phyloP scores from a whole-genome alignment of 75 land plant genomes.

The Selaginella moellendorffii region DNA sequence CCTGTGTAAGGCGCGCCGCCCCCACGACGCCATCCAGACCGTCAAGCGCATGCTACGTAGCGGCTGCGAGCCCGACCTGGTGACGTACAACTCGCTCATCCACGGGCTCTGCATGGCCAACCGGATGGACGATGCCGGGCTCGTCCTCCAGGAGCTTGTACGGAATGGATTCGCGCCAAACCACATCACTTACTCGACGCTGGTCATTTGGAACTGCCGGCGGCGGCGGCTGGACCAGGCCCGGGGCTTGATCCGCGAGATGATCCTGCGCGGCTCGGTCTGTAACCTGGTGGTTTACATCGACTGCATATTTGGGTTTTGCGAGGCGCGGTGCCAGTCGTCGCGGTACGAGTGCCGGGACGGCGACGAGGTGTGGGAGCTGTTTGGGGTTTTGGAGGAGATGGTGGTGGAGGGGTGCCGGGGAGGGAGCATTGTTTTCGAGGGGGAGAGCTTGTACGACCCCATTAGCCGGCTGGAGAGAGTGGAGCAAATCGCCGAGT shows the following conservation, averaged over 20 bases:
- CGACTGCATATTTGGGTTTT: background rate
- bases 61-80: background rate
- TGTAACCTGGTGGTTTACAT: background rate
- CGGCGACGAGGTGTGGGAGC: background rate
- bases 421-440: background rate
- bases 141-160: background rate
- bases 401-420: background rate
- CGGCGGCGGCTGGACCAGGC: background rate
- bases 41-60: background rate
- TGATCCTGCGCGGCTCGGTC: background rate
- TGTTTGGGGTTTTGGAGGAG: background rate
- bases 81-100: constrained; percentile 4
- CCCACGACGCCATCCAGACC: background rate
- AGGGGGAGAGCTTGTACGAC: background rate
- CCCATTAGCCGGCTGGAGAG: background rate
- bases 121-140: background rate
- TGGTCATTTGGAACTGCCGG: background rate
- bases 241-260: background rate
- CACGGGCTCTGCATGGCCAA: background rate
- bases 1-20: background rate
- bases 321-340: background rate
- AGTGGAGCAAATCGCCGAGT: background rate
- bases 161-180: background rate
- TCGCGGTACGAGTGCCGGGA: background rate
- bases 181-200: background rate